Conservation (phyloP, 2,329 filamentous ascomycete species). For the Penicillium nordicum region DNA sequence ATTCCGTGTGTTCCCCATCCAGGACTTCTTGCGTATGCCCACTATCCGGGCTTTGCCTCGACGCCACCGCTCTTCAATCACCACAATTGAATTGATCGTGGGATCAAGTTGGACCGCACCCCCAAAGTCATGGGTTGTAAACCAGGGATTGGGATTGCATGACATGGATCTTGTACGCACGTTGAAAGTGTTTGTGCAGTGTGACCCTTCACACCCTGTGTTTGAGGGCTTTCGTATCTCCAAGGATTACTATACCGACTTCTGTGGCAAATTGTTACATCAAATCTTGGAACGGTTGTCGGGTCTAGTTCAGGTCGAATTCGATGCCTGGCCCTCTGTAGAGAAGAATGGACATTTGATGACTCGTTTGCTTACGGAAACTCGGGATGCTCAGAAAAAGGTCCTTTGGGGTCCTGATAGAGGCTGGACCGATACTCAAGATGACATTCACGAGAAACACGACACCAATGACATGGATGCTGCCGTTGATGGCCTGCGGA, state of each 20-base stretch:
- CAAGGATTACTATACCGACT: conserved; percentile 56
- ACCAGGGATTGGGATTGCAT: conserved; percentile 47
- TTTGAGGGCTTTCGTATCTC: conserved; percentile 58
- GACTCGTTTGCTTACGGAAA: conserved; percentile 44
- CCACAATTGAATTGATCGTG: conserved; percentile 54
- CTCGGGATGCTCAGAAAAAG: conserved; percentile 32
- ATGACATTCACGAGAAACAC: conserved; percentile 8
- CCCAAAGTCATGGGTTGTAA: conserved; percentile 54
- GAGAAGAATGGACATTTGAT: conserved; percentile 51
- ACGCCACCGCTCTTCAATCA: conserved; percentile 51
- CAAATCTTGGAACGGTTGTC: conserved; percentile 51
- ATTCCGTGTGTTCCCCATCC: conserved; percentile 53
- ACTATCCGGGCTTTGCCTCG: conserved; percentile 50
- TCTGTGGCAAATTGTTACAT: conserved; percentile 50
- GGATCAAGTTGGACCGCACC: conserved; percentile 59
- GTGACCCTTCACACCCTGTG: conserved; percentile 52
- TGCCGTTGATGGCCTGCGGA: conserved; percentile 14
- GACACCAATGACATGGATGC: conserved; percentile 11
- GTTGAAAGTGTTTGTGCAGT: conserved; percentile 57
- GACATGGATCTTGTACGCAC: conserved; percentile 48
- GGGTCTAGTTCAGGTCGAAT: conserved; percentile 49
- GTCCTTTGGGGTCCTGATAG: conserved; percentile 41
- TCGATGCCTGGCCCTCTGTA: conserved; percentile 57
- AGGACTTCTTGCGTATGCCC: conserved; percentile 46
- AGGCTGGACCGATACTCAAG: conserved; percentile 36